Base-by-base conservation (phyloP, 1,284 basidiomycete genomes). In the Ustilago hordei region DNA sequence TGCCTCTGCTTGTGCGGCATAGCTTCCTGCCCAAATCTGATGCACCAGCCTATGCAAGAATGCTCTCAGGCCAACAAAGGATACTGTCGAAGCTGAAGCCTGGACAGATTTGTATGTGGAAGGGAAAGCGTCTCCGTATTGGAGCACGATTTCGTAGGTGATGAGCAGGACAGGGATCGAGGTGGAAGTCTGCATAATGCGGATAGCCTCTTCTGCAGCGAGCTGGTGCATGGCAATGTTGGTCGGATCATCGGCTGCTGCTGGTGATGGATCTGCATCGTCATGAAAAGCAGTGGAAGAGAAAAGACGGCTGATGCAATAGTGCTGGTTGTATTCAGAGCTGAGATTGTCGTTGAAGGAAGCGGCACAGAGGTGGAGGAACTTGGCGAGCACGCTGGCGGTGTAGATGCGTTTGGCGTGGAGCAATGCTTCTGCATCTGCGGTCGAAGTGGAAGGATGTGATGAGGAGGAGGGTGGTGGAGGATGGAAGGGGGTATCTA, bases 151-250 rank as follows among this genome's bases (percentile, higher is more conserved):
- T 75, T 91, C 90, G 86, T 94, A 95, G 36, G 92, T 88, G 62
- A 97, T 91, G 81, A 94, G 91, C 71, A 94, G 91, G 15, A 90
- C 88, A 81, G 95, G 94, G 1, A 95, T 94, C 82, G 96, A 91
- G n/a, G 94, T 95, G 17, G 69, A 73, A 1, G 73, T 71, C 55
- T 80, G 69, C 64, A 80, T 70, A 55, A 80, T 65, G 15, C 65
- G 65, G 34, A 76, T 69, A n/a, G 60, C 74, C 38, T 74, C 67
- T 50, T 78, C 79, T 0, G 69, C 71, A 0, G 77, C 70, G 23
- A 75, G 28, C 50, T 75, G 78, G 17, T 70, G 69, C 75, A 73
- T 74, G 45, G 66, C 52, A n/a, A 70, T 47, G n/a, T 61, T 31
- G 35, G 17, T 38, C 2, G 36, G 35, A 11, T 15, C 34, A 11